phyloP scores from a whole-genome alignment of 1,139 yeast species.

The Hansenula lynferdii region DNA sequence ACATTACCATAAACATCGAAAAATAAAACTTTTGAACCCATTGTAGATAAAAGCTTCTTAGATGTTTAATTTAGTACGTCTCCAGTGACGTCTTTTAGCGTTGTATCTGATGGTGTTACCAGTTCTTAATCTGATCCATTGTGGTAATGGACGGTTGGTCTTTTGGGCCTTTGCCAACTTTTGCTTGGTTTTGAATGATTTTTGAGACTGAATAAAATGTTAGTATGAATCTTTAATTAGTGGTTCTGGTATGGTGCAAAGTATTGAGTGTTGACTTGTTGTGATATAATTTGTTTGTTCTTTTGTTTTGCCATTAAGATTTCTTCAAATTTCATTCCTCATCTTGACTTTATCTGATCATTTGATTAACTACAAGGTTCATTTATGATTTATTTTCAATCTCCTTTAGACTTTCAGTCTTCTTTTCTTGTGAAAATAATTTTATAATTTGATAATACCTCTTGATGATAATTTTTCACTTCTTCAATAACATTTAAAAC shows the following conservation, averaged over 20 bases:
- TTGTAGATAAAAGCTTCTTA: constrained; percentile 40
- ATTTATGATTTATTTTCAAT: too few relatives aligned
- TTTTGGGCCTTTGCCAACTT: constrained; percentile 99
- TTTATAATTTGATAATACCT: too few relatives aligned
- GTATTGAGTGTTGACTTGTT: too few relatives aligned
- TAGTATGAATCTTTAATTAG: constrained; percentile 10
- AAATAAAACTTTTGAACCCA: not conserved
- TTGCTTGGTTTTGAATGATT: constrained; percentile 97
- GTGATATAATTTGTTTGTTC: too few relatives aligned
- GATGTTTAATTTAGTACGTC: constrained; percentile 99
- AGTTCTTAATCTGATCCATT: constrained; percentile 99
- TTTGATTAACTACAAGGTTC: too few relatives aligned
- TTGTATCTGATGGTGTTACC: constrained; percentile 97
- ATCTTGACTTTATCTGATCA: too few relatives aligned
- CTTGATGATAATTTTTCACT: too few relatives aligned
- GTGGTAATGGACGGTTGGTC: constrained; percentile 99
- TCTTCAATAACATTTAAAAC: too few relatives aligned
- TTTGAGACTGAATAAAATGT: constrained; percentile 64
- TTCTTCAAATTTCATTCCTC: too few relatives aligned
- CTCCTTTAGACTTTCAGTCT: too few relatives aligned
- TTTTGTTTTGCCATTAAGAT: too few relatives aligned
- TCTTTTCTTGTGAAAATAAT: not conserved
- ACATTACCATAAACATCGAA: too few relatives aligned
- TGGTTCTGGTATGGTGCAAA: not conserved
- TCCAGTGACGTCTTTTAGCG: constrained; percentile 99